phyloP scores from a whole-genome alignment of 1,284 basidiomycete species.

The Ceratobasidium sp. region DNA sequence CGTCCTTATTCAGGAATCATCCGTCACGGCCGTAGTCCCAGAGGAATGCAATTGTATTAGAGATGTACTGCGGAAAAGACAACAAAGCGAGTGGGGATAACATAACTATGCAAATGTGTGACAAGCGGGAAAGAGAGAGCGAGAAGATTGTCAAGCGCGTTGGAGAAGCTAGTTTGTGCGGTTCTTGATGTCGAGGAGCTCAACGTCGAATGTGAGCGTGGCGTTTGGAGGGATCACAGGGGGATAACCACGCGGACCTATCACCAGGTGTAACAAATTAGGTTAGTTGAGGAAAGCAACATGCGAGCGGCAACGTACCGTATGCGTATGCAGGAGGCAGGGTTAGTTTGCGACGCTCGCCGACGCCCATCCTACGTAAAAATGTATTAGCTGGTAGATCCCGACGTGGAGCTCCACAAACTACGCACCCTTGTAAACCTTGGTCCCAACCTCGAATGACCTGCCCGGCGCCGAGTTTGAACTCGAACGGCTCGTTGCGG shows the following conservation, averaged over 20 bases:
- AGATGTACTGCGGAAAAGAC: too few relatives aligned
- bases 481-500: slow-evolving; percentile 48
- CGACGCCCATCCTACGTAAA: slow-evolving; percentile 28
- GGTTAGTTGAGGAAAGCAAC: too few relatives aligned
- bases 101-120: background rate
- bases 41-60: too few relatives aligned
- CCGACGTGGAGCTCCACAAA: slow-evolving; percentile 55
- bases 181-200: slow-evolving; percentile 59
- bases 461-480: slow-evolving; percentile 39
- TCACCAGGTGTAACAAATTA: too few relatives aligned
- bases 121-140: too few relatives aligned
- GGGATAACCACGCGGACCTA: slow-evolving; percentile 54
- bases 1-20: too few relatives aligned
- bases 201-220: slow-evolving; percentile 60
- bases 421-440: slow-evolving; percentile 60
- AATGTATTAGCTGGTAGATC: background rate
- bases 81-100: too few relatives aligned
- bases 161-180: slow-evolving; percentile 23
- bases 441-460: slow-evolving; percentile 43
- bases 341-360: background rate
- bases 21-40: too few relatives aligned
- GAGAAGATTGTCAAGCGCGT: background rate
- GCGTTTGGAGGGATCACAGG: slow-evolving; percentile 61
- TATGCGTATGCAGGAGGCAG: slow-evolving; percentile 49
- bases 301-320: background rate